Conservation (phyloP, 2,329 filamentous ascomycete genomes). For the Arthrobotrys musiformis region DNA sequence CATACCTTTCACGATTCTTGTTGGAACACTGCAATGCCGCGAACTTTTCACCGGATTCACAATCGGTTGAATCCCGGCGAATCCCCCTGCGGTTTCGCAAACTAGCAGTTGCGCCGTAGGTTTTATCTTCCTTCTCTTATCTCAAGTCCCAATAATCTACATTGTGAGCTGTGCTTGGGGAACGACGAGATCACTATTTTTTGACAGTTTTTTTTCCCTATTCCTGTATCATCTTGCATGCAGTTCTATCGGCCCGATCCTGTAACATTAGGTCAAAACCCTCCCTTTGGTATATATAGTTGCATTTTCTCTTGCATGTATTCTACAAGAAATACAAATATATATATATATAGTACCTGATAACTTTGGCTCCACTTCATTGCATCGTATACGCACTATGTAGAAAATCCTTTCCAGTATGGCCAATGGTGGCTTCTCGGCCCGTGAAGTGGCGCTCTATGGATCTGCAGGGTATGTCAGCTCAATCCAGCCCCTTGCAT, state of each 20-base stretch:
- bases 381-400: not conserved
- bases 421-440: not conserved
- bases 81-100: not conserved
- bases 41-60: not conserved
- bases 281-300: not conserved
- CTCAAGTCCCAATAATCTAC: not conserved
- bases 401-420: not conserved
- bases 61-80: not conserved
- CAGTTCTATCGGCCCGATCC: not conserved
- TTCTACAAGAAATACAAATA: not conserved
- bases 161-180: not conserved
- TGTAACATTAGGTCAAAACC: constrained; percentile 5
- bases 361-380: not conserved
- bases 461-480: not conserved
- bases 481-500: not conserved
- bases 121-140: not conserved
- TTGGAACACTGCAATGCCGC: not conserved
- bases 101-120: not conserved
- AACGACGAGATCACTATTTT: not conserved
- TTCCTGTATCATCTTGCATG: not conserved
- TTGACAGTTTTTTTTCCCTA: not conserved
- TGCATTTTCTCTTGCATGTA: not conserved
- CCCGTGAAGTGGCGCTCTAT: not conserved
- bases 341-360: not conserved
- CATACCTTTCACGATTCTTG: not conserved